Conservation (phyloP, 2,329 filamentous ascomycete species). For the Plectosphaerella cucumerina region DNA sequence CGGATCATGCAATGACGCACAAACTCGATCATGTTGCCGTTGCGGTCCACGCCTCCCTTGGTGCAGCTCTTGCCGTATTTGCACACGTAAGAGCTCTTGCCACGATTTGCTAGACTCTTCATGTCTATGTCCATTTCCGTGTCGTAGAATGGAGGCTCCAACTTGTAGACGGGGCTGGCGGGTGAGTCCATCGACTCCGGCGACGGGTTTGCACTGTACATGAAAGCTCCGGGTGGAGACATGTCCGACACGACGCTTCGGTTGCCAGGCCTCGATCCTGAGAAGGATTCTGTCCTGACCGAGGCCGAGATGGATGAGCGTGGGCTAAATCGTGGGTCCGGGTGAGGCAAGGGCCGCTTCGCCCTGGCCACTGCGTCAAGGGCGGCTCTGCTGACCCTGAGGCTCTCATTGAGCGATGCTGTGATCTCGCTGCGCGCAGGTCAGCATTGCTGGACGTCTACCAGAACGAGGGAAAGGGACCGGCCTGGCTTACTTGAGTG, state of each 20-base stretch:
- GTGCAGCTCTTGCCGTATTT: slow-evolving; percentile 29
- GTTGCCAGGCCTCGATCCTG: not conserved
- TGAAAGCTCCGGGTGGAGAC: not conserved
- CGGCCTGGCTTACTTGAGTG: too few relatives aligned
- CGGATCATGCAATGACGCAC: slow-evolving; percentile 35
- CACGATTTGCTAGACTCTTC: slow-evolving; percentile 32
- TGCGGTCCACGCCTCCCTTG: slow-evolving; percentile 35
- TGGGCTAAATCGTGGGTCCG: slow-evolving; percentile 2
- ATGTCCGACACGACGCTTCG: not conserved
- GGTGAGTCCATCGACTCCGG: not conserved
- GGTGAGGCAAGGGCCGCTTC: not conserved
- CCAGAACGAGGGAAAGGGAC: too few relatives aligned
- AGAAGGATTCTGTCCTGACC: not conserved
- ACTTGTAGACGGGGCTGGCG: not conserved
- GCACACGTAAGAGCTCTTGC: slow-evolving; percentile 33
- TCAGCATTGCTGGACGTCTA: too few relatives aligned
- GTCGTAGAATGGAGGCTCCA: not conserved
- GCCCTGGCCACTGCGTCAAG: not conserved
- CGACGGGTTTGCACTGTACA: not conserved
- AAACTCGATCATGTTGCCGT: slow-evolving; percentile 32
- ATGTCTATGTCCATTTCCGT: slow-evolving; percentile 20
- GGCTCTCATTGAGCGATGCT: too few relatives aligned
- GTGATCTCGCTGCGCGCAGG: too few relatives aligned
- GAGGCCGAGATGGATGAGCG: slow-evolving; percentile 11
- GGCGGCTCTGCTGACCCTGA: too few relatives aligned